Percentiles rank a stretch among this genome's conserved stretches.
phyloP scores from a whole-genome alignment of 1,139 yeast species.

The Geotrichum australiense region DNA sequence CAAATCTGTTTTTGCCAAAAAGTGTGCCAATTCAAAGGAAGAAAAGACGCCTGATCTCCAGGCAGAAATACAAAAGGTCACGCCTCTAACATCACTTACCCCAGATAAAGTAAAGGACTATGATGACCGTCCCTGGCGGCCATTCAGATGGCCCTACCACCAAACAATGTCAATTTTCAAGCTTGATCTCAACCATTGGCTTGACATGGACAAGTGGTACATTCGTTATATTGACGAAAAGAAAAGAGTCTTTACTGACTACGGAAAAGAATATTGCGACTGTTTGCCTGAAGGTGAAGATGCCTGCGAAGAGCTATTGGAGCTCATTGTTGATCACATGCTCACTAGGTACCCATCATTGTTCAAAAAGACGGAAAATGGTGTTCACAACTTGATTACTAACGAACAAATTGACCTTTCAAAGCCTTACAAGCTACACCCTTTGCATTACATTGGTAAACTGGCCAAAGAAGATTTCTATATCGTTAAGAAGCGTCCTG shows the following conservation, averaged over 20 bases:
- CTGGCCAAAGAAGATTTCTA: slow-evolving; percentile 73
- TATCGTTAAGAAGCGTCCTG: slow-evolving; percentile 45
- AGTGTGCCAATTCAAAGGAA: neutral
- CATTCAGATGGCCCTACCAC: slow-evolving; percentile 74
- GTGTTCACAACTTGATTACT: slow-evolving; percentile 55
- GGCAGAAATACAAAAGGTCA: slow-evolving; percentile 23
- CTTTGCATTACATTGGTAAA: slow-evolving; percentile 54
- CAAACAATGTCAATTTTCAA: slow-evolving; percentile 72
- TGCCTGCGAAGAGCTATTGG: slow-evolving; percentile 58
- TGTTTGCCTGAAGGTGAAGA: slow-evolving; percentile 65
- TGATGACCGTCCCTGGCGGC: slow-evolving; percentile 77
- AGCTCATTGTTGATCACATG: slow-evolving; percentile 54
- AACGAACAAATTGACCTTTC: slow-evolving; percentile 55
- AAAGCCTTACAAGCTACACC: slow-evolving; percentile 54
- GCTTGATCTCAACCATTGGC: slow-evolving; percentile 66
- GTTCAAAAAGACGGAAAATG: slow-evolving; percentile 48
- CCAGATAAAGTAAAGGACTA: slow-evolving; percentile 59
- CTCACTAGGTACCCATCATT: slow-evolving; percentile 53
- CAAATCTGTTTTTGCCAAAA: slow-evolving; percentile 4
- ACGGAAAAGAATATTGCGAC: slow-evolving; percentile 56
- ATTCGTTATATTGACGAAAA: slow-evolving; percentile 60
- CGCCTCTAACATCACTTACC: slow-evolving; percentile 51
- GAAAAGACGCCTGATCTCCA: slow-evolving; percentile 10
- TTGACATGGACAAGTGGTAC: slow-evolving; percentile 73
- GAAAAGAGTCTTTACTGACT: slow-evolving; percentile 48